These are phyloP conservation scores for Beta lomatogona DNA, from an alignment of 179 eudicot species.

Conservation along the genomic window DNA sequence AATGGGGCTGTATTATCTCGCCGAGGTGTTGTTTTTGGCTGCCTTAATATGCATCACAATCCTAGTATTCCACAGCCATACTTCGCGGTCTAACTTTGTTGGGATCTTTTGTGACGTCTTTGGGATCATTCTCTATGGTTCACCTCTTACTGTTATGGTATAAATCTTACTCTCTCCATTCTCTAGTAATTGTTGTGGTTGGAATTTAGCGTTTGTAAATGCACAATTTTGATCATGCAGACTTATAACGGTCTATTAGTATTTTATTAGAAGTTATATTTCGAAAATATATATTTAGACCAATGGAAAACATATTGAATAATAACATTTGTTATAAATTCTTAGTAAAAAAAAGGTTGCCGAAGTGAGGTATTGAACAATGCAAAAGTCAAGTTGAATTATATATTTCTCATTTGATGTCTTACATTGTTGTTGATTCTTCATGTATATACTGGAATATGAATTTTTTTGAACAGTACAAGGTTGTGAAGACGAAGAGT, in stretches of 20 bases:
- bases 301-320: too few relatives aligned
- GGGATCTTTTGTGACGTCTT: constrained; percentile 48
- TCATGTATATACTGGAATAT: background rate
- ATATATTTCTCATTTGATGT: background rate
- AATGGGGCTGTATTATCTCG: constrained; percentile 5
- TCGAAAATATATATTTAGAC: too few relatives aligned
- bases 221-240: too few relatives aligned
- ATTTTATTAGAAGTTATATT: too few relatives aligned
- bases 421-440: background rate
- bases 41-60: constrained; percentile 22
- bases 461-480: constrained; percentile 26
- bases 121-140: constrained; percentile 41
- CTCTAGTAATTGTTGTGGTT: too few relatives aligned
- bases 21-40: constrained; percentile 21
- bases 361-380: too few relatives aligned
- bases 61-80: constrained; percentile 23
- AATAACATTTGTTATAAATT: too few relatives aligned
- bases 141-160: constrained; percentile 57
- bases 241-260: too few relatives aligned
- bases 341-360: too few relatives aligned
- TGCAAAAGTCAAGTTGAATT: too few relatives aligned
- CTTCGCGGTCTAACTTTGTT: constrained; percentile 32
- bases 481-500: constrained; percentile 47
- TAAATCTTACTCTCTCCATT: background rate
- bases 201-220: too few relatives aligned